These are phyloP conservation scores for Calonectria honghensis DNA, from an alignment of 2,329 filamentous ascomycete genomes.

Conservation along the genomic window DNA sequence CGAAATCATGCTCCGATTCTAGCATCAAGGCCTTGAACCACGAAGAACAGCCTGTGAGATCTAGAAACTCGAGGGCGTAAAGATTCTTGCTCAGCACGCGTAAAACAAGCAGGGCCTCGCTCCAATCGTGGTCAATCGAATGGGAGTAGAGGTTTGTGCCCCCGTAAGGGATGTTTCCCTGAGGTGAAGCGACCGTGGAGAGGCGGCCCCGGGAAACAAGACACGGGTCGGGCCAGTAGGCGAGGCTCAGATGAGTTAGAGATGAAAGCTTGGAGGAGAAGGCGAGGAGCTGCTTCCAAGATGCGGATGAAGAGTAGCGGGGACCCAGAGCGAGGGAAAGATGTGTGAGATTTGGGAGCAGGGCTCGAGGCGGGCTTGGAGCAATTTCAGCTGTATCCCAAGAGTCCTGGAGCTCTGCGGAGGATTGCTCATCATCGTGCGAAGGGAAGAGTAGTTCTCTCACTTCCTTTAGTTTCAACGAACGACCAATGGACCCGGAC, in stretches of 20 bases:
- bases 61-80: slow-evolving; percentile 76
- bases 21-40: slow-evolving; percentile 72
- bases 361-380: slow-evolving; percentile 58
- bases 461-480: slow-evolving; percentile 72
- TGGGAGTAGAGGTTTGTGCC: slow-evolving; percentile 76
- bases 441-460: slow-evolving; percentile 69
- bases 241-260: slow-evolving; percentile 77
- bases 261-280: slow-evolving; percentile 71
- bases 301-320: slow-evolving; percentile 59
- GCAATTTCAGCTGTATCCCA: slow-evolving; percentile 69
- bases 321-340: slow-evolving; percentile 74
- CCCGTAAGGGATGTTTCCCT: slow-evolving; percentile 70
- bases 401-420: slow-evolving; percentile 66
- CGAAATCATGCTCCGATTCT: slow-evolving; percentile 65
- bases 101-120: slow-evolving; percentile 74
- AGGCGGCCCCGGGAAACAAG: slow-evolving; percentile 73
- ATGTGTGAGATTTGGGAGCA: slow-evolving; percentile 76
- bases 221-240: slow-evolving; percentile 77
- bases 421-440: slow-evolving; percentile 39
- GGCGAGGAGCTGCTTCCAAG: slow-evolving; percentile 76
- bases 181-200: slow-evolving; percentile 67
- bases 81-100: slow-evolving; percentile 72
- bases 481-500: slow-evolving; percentile 70
- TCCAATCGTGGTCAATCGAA: slow-evolving; percentile 75
- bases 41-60: slow-evolving; percentile 74